phyloP scores from a whole-genome alignment of 2,329 filamentous ascomycete species.

The Cryoendolithus antarcticus region DNA sequence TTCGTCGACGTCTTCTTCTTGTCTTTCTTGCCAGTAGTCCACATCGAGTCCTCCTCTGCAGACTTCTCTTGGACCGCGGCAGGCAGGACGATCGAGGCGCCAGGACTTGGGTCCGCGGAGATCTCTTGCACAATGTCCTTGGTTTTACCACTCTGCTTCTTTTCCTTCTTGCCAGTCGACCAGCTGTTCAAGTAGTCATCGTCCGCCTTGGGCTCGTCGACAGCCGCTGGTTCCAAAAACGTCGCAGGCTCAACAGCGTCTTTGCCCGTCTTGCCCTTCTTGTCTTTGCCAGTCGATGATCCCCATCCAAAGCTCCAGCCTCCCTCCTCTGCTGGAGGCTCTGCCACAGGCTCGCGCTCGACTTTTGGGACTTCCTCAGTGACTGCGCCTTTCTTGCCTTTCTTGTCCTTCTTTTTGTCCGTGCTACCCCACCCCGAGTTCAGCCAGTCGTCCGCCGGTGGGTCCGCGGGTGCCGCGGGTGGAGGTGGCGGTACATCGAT shows the following conservation, averaged over 20 bases:
- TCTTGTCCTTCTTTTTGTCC: constrained; percentile 14
- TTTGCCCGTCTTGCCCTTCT: constrained; percentile 16
- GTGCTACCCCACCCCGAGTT: constrained; percentile 17
- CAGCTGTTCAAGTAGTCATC: constrained; percentile 40
- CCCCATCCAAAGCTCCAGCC: constrained; percentile 7
- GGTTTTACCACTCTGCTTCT: constrained; percentile 34
- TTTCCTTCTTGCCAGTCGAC: constrained; percentile 43
- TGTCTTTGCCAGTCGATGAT: constrained; percentile 6
- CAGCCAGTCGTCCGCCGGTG: constrained; percentile 15
- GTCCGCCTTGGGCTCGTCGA: constrained; percentile 38
- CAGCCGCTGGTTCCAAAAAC: constrained; percentile 28
- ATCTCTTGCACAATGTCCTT: constrained; percentile 28
- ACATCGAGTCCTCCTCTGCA: constrained; percentile 21
- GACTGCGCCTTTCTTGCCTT: constrained; percentile 18
- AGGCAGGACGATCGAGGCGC: constrained; percentile 29
- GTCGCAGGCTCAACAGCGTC: constrained; percentile 11
- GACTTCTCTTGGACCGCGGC: constrained; percentile 26
- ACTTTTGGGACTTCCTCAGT: constrained; percentile 5
- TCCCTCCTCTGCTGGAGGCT: not conserved
- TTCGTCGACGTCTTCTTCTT: constrained; percentile 41
- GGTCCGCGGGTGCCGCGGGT: constrained; percentile 15
- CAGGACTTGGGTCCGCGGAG: constrained; percentile 18
- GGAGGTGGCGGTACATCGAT: constrained; percentile 3
- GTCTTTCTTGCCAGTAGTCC: constrained; percentile 37
- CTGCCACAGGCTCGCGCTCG: not conserved